Evolutionary conservation across 352 stramenopile genomes (phyloP).

Genomic region (Phytophthora constricta): DNA sequence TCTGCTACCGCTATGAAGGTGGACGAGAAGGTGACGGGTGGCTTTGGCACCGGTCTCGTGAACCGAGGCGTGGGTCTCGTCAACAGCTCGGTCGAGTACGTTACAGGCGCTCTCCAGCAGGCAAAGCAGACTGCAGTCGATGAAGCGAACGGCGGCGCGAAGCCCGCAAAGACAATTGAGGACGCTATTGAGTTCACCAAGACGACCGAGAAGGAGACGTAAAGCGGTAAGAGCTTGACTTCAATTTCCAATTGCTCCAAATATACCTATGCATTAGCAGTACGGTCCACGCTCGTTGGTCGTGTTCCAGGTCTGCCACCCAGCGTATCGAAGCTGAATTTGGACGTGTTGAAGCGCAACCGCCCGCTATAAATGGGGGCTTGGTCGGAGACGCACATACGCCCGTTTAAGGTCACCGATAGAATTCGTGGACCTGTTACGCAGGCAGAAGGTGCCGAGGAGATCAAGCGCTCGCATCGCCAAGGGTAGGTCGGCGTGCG

Average conservation of each 20-base stretch:
- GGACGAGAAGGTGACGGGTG: constrained; percentile 79
- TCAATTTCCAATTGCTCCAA: constrained; percentile 1
- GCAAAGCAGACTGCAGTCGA: constrained; percentile 63
- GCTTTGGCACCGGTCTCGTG: constrained; percentile 63
- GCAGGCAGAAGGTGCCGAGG: neutral
- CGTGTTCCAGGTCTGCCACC: neutral
- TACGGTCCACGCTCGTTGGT: too few species aligned
- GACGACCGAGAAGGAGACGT: constrained; percentile 29
- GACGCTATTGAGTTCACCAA: constrained; percentile 25
- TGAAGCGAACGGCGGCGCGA: constrained; percentile 26
- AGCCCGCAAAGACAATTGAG: constrained; percentile 38
- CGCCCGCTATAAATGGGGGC: constrained; percentile 26
- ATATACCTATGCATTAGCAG: constrained; percentile 25
- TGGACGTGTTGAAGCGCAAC: constrained; percentile 24
- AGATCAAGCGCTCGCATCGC: constrained; percentile 5
- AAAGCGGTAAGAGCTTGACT: constrained; percentile 1
- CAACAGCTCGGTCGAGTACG: constrained; percentile 73
- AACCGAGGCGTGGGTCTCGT: constrained; percentile 60
- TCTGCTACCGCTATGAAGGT: constrained; percentile 70
- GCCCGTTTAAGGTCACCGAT: too few species aligned
- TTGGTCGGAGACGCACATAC: neutral
- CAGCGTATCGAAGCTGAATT: neutral
- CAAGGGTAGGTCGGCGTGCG: neutral
- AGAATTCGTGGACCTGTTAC: constrained; percentile 21
- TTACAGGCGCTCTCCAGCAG: constrained; percentile 65